Percentiles rank a stretch among this genome's conserved stretches.
phyloP scores from a whole-genome alignment of 495 filamentous ascomycete genomes.

The Aspergillus hancockii region DNA sequence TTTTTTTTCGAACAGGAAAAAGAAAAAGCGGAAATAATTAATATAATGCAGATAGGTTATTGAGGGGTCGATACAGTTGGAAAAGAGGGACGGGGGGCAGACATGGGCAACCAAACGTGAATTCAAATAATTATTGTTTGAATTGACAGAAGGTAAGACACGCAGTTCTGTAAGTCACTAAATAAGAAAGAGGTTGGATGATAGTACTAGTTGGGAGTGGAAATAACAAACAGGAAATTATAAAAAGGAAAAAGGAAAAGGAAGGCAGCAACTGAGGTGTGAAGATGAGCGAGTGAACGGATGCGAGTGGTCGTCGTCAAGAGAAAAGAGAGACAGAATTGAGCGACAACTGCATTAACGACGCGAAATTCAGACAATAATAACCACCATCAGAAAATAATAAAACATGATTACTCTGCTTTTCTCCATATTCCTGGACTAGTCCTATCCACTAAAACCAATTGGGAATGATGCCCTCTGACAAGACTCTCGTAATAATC shows the following conservation, averaged over 20 bases:
- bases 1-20: conserved; percentile 7
- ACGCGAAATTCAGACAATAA: conserved; percentile 10
- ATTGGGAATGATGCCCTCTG: background rate
- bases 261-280: conserved; percentile 17
- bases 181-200: conserved; percentile 11
- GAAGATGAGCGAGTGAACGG: conserved; percentile 16
- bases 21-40: conserved; percentile 17
- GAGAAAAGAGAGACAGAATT: conserved; percentile 2
- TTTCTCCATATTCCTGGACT: conserved; percentile 1
- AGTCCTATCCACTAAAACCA: conserved; percentile 1
- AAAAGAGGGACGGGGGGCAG: conserved; percentile 17
- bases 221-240: conserved; percentile 9
- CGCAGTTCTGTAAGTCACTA: conserved; percentile 3
- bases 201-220: conserved; percentile 3
- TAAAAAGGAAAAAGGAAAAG: conserved; percentile 8
- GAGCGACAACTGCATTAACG: conserved; percentile 10
- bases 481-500: conserved; percentile 4
- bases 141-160: conserved; percentile 1
- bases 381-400: conserved; percentile 10
- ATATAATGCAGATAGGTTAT: conserved; percentile 24
- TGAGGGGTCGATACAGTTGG: conserved; percentile 21
- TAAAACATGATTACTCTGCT: conserved; percentile 10
- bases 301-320: conserved; percentile 21
- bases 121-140: conserved; percentile 1
- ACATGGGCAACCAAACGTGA: conserved; percentile 12